These are phyloP conservation scores for Gamsiella multidivaricata DNA, from an alignment of 192 early-diverging fungal genomes.

Conservation along the genomic window DNA sequence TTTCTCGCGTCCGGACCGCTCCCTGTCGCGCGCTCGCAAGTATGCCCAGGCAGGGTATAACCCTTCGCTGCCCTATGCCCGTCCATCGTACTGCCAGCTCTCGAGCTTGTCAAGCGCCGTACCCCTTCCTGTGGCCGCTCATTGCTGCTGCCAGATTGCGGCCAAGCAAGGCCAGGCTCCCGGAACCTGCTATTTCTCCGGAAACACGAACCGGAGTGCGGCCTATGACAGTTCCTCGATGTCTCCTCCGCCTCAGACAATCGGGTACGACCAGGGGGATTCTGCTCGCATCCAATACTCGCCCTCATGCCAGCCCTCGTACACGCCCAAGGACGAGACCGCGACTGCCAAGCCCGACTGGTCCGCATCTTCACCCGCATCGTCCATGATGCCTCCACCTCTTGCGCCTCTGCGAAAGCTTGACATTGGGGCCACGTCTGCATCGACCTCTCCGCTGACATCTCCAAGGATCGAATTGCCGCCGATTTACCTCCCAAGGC, in stretches of 20 bases:
- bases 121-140: slow-evolving; percentile 13
- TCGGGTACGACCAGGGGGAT: slow-evolving; percentile 13
- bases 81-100: slow-evolving; percentile 41
- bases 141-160: slow-evolving; percentile 50
- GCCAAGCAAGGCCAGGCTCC: slow-evolving; percentile 30
- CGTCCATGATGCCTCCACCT: slow-evolving; percentile 20
- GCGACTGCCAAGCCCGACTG: slow-evolving; percentile 7
- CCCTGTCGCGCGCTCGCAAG: slow-evolving; percentile 44
- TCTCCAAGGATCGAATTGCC: slow-evolving; percentile 42
- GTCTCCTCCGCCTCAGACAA: slow-evolving; percentile 30
- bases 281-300: slow-evolving; percentile 38
- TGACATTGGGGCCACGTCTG: slow-evolving; percentile 2
- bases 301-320: slow-evolving; percentile 37
- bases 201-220: background rate
- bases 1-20: slow-evolving; percentile 48
- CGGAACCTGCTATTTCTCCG: slow-evolving; percentile 40
- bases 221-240: slow-evolving; percentile 18
- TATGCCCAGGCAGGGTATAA: slow-evolving; percentile 50
- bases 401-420: slow-evolving; percentile 5
- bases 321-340: slow-evolving; percentile 13
- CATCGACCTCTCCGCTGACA: slow-evolving; percentile 9
- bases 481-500: slow-evolving; percentile 43
- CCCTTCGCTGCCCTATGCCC: slow-evolving; percentile 38
- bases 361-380: background rate
- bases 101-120: background rate